Conservation (phyloP, 164 flowering plant genomes). For the Tetracentron sinense region DNA sequence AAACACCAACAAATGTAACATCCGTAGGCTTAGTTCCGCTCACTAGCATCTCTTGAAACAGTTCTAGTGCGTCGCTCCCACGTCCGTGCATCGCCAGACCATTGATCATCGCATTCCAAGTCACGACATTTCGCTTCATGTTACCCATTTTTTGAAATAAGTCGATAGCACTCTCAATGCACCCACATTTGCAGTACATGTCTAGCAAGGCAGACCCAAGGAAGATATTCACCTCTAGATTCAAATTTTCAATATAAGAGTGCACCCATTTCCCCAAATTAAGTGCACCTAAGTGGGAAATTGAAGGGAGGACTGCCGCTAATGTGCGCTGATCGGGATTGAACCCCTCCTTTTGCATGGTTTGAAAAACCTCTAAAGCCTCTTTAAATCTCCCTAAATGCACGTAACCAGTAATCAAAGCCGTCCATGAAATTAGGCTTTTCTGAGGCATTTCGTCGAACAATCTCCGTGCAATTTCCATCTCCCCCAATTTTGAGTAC, state of each 20-base stretch:
- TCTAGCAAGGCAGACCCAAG: conserved; percentile 76
- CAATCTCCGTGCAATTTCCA: conserved; percentile 18
- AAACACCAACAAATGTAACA: conserved; percentile 26
- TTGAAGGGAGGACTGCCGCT: conserved; percentile 23
- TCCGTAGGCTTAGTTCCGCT: conserved; percentile 16
- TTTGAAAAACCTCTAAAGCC: conserved; percentile 20
- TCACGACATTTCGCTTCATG: conserved; percentile 20
- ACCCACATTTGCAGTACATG: conserved; percentile 88
- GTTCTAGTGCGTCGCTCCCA: conserved; percentile 19
- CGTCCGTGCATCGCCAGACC: conserved; percentile 27
- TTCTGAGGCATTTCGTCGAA: conserved; percentile 25
- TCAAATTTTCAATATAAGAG: conserved; percentile 21
- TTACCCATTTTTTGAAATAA: conserved; percentile 19
- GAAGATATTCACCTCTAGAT: conserved; percentile 12
- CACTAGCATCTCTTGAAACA: conserved; percentile 19
- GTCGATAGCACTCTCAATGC: conserved; percentile 15
- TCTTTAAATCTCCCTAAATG: conserved; percentile 17
- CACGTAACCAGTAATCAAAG: conserved; percentile 27
- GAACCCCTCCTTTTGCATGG: conserved; percentile 11
- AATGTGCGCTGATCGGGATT: conserved; percentile 28
- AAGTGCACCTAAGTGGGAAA: conserved; percentile 20
- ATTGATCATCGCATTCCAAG: conserved; percentile 29
- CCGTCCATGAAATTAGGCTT: conserved; percentile 29
- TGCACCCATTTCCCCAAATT: conserved; percentile 29
- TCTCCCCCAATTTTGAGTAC: conserved; percentile 20